Evolutionary conservation across 805 yeast genomes (phyloP).

Genomic region (Candida verbasci): DNA sequence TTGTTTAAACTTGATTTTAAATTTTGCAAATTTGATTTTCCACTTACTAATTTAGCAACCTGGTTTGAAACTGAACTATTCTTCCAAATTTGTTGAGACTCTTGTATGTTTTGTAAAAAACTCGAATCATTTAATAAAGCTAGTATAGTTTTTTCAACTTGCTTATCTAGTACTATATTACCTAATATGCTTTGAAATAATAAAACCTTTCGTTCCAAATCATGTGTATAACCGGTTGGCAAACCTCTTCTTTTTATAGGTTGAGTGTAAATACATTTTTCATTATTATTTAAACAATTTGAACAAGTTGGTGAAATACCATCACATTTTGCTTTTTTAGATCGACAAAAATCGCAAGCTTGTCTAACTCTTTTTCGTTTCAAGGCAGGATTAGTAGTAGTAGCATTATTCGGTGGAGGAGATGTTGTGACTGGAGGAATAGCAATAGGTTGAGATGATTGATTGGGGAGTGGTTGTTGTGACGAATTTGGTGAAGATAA

Average conservation of each 20-base stretch:
- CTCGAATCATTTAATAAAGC: not conserved
- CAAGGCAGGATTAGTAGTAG: not conserved
- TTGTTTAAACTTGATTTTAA: conserved; percentile 2
- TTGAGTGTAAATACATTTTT: conserved; percentile 14
- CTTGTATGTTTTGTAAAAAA: conserved; percentile 2
- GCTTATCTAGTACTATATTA: not conserved
- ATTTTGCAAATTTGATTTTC: not conserved
- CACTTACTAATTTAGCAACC: conserved; percentile 11
- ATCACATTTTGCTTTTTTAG: conserved; percentile 21
- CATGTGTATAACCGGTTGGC: conserved; percentile 19
- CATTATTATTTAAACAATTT: conserved; percentile 12
- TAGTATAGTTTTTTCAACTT: not conserved
- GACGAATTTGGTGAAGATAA: not conserved
- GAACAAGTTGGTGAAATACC: conserved; percentile 18
- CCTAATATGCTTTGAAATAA: conserved; percentile 14
- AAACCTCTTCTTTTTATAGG: conserved; percentile 17
- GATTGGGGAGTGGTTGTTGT: not conserved
- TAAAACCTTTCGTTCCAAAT: conserved; percentile 15
- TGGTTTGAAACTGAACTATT: conserved; percentile 1
- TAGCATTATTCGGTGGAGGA: not conserved
- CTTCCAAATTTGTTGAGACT: conserved; percentile 3
- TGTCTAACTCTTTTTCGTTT: conserved; percentile 17
- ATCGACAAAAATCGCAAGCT: conserved; percentile 21
- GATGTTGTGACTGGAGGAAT: too few relatives aligned
- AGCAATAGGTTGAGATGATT: too few relatives aligned